Evolutionary conservation across 1,139 yeast species (phyloP), one percentile per base, ranked within the genome.

Genomic region (Sugiyamaella sp.): DNA sequence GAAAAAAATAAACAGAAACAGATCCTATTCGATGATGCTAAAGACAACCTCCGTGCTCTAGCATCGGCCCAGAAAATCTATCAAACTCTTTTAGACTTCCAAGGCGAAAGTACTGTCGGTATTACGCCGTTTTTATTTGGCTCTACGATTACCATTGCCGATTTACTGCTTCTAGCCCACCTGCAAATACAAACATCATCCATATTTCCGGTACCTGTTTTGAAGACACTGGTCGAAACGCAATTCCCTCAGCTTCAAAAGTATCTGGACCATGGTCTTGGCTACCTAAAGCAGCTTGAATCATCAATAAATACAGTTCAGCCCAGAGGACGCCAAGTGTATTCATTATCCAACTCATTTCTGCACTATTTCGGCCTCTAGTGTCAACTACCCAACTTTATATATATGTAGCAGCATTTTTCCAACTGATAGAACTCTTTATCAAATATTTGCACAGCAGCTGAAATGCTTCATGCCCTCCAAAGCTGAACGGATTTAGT

Each of bases 21-120:
- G 73, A 63, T 75, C 48, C 66, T 74, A 1, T 58, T 81, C 50
- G 75, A 77, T 60, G 82, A 80, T 59, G 74, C 85, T 1, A 73
- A 77, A 54, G 78, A 79, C 53, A 77, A 82, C 32, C 72, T 84
- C 67, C 74, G 73, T 57, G 80, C 86, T 54, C 64, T 84, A 58
- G 68, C 74, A 20, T 66, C 76, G 24, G 66, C 80, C 19, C 72
- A 74, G 41, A 67, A 66, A 16, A 70, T 71, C 40, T 62, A 79
- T 22, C 65, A 63, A 2, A 49, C 60, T 14, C 48, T 51, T 14
- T 17, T 38, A 16, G 44, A 33, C 4, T 40, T 29, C 47, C 51
- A 52, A 4, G 37, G 16, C 33, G 35, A 16, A 14, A 9, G n/a
- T 10, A 32, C 14, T 33, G 21, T 14, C 27, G 21, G 12, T 17